Percentiles rank a stretch among this genome's conserved stretches.
Evolutionary conservation across 345 rosid species (phyloP).

Genomic region (Linum trigynum): DNA sequence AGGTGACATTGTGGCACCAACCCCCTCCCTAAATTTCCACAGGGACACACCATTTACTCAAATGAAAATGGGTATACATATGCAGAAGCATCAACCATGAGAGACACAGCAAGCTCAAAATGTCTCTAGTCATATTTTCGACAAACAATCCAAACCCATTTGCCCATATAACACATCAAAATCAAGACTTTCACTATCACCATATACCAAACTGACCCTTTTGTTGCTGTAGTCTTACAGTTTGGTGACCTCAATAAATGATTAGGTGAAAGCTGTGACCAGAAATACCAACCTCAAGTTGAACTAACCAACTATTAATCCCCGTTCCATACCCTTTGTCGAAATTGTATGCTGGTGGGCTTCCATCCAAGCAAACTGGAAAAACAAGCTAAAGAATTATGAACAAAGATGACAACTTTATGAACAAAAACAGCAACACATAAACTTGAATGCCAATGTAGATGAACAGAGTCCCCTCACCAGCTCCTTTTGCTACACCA

Average conservation of each 20-base stretch:
- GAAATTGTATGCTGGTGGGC: slow-evolving; percentile 89
- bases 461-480: slow-evolving; percentile 25
- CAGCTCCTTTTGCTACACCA: slow-evolving; percentile 81
- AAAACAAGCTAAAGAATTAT: background rate
- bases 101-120: background rate
- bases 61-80: too few species aligned
- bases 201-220: background rate
- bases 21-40: slow-evolving; percentile 66
- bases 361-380: slow-evolving; percentile 93
- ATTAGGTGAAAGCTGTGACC: slow-evolving; percentile 1
- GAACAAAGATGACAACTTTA: background rate
- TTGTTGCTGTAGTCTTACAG: background rate
- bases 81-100: background rate
- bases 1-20: slow-evolving; percentile 73
- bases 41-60: background rate
- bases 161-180: background rate
- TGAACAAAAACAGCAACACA: background rate
- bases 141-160: background rate
- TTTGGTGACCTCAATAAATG: background rate
- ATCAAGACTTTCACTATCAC: background rate
- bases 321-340: slow-evolving; percentile 74
- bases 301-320: slow-evolving; percentile 68
- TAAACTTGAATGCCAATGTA: background rate
- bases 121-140: background rate
- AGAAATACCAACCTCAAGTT: slow-evolving; percentile 58